phyloP scores from a whole-genome alignment of 768 basidiomycete genomes.

The Boletus barrowsii region DNA sequence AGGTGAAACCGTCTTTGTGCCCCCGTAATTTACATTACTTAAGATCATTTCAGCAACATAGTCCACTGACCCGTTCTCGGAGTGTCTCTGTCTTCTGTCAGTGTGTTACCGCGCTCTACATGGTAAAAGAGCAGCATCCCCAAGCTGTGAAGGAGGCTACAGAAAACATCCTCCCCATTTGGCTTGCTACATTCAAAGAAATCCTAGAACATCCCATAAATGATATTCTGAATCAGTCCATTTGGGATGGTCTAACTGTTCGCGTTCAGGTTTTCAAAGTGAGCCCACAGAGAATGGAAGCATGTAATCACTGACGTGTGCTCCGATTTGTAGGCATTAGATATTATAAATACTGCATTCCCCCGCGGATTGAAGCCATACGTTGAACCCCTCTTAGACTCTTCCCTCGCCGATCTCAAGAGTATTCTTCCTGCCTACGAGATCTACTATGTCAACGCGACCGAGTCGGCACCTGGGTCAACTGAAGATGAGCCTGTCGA shows the following conservation, averaged over 20 bases:
- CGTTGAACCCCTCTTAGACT: conserved; percentile 56
- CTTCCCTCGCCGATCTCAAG: conserved; percentile 58
- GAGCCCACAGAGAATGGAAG: conserved; percentile 6
- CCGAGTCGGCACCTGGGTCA: conserved; percentile 55
- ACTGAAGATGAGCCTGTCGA: conserved; percentile 77
- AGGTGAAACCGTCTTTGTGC: conserved; percentile 43
- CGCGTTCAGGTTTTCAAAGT: conserved; percentile 87
- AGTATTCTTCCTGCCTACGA: conserved; percentile 57
- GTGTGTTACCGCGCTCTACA: conserved; percentile 85
- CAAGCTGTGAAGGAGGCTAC: conserved; percentile 81
- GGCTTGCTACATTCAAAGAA: conserved; percentile 88
- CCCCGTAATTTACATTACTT: neutral
- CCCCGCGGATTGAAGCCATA: conserved; percentile 66
- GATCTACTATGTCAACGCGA: conserved; percentile 56
- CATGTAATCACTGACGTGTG: conserved; percentile 1
- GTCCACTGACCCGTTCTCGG: conserved; percentile 77
- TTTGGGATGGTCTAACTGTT: conserved; percentile 82
- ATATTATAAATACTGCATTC: conserved; percentile 78
- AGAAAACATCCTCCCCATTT: conserved; percentile 76
- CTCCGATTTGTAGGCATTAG: conserved; percentile 57
- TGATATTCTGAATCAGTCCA: conserved; percentile 55
- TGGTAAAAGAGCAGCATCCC: conserved; percentile 93
- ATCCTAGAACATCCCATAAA: conserved; percentile 61
- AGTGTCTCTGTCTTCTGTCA: conserved; percentile 88
- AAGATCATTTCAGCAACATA: conserved; percentile 50